Conservation (phyloP, 371 early-diverging fungal genomes). For the Catenaria anguillulae region DNA sequence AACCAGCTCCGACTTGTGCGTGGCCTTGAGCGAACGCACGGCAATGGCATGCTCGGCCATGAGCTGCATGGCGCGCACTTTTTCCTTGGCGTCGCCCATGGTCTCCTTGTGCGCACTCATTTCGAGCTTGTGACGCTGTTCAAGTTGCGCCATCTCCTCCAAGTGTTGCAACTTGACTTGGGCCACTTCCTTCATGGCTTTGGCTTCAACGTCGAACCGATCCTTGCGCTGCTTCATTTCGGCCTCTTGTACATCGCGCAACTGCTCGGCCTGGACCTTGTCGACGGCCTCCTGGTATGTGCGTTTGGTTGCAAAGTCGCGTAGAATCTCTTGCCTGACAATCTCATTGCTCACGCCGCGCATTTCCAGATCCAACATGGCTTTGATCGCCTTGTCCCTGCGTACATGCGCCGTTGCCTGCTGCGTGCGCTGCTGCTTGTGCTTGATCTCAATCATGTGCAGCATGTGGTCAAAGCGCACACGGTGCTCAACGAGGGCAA, state of each 20-base stretch:
- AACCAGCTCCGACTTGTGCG: not conserved
- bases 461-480: conserved; percentile 11
- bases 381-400: conserved; percentile 9
- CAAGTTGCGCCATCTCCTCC: not conserved
- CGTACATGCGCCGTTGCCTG: conserved; percentile 17
- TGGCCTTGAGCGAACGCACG: not conserved
- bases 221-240: conserved; percentile 24
- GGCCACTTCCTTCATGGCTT: conserved; percentile 11
- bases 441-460: conserved; percentile 13
- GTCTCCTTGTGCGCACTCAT: not conserved
- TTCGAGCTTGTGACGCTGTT: not conserved
- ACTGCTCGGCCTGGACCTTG: conserved; percentile 15
- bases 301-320: too few species aligned
- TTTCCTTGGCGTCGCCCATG: not conserved
- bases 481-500: conserved; percentile 10
- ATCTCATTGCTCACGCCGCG: too few species aligned
- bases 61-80: not conserved
- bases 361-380: conserved; percentile 17
- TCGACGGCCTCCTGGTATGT: too few species aligned
- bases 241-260: conserved; percentile 12
- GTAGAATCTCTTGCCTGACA: conserved; percentile 18
- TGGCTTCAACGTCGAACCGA: conserved; percentile 17
- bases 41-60: not conserved
- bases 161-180: conserved; percentile 4
- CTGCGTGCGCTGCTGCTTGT: conserved; percentile 18